phyloP scores from a whole-genome alignment of 2,329 filamentous ascomycete species.

The Cordyceps javanica region DNA sequence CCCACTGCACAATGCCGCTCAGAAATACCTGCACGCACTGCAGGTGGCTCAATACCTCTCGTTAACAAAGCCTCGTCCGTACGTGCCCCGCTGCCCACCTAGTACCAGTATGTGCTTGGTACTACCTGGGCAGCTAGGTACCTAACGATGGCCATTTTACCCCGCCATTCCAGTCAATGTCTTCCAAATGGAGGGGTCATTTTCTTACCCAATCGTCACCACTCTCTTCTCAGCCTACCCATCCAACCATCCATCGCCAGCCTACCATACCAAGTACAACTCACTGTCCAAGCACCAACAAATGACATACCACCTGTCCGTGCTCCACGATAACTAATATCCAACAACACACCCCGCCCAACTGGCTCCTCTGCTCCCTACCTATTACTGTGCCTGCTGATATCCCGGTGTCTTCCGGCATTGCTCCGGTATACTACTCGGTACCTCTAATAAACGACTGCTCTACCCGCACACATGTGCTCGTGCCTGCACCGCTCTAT shows the following conservation, averaged over 20 bases:
- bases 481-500: background rate
- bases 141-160: too few species aligned
- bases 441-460: too few species aligned
- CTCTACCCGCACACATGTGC: background rate
- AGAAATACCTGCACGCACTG: too few species aligned
- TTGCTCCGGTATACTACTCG: background rate
- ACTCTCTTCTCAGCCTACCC: background rate
- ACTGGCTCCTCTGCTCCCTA: background rate
- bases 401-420: background rate
- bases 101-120: too few species aligned
- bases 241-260: background rate
- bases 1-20: too few species aligned
- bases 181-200: background rate
- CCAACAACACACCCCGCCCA: background rate
- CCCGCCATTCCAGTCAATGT: constrained; percentile 3
- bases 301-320: background rate
- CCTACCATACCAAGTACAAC: too few species aligned
- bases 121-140: too few species aligned
- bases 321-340: background rate
- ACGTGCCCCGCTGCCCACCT: too few species aligned
- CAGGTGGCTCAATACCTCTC: too few species aligned
- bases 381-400: background rate
- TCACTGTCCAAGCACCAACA: too few species aligned
- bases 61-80: too few species aligned
- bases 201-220: background rate